Evolutionary conservation across 2,329 filamentous ascomycete genomes (phyloP), one percentile per base, ranked within the genome.

Genomic region (Calonectria hongkongensis): DNA sequence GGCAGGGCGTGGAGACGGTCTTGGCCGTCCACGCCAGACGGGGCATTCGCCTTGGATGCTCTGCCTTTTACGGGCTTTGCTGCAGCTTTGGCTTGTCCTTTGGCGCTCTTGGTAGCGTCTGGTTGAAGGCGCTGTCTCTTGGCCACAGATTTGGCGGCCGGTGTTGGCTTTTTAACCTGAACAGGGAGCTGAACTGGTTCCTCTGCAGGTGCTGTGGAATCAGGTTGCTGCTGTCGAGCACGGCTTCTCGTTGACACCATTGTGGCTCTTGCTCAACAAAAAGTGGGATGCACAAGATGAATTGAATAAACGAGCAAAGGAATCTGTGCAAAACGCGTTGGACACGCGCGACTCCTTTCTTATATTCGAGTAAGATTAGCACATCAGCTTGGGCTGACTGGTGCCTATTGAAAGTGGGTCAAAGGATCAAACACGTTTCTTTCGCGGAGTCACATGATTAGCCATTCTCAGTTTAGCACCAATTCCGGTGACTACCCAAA

Each of bases 341-440:
- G 36, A 62, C 25, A 27, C 13, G 5, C 58, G 39, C 58, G 15
- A 45, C 36, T 45, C 25, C 10, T 62, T 18, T 43, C 33, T 36
- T 36, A 36, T 36, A 36, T 36, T 36, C 33, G 3, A 36, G 3
- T 36, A 36, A 36, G 12, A 10, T 30, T 45, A 33, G 39, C 10
- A 21, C 9, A 25, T 62, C 7, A 3, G 3, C 21, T 25, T 25
- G 15, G 15, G 25, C 58, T 25, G 33, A 43, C 28, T 6, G 56
- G n/a, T 62, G 58, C 58, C 58, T 62, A 30, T 45, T 45, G 15
- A 62, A 45, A 62, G 58, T 62, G 58, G 58, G 58, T 27, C 58
- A 4, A 30, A 28, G 25, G 58, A 62, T 45, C 25, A 13, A 13
- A 28, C 58, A 62, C 58, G 58, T 10, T 4, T 18, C n/a, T 21